phyloP scores from a whole-genome alignment of 129 eudicot species.

The Pittosporum tobira region DNA sequence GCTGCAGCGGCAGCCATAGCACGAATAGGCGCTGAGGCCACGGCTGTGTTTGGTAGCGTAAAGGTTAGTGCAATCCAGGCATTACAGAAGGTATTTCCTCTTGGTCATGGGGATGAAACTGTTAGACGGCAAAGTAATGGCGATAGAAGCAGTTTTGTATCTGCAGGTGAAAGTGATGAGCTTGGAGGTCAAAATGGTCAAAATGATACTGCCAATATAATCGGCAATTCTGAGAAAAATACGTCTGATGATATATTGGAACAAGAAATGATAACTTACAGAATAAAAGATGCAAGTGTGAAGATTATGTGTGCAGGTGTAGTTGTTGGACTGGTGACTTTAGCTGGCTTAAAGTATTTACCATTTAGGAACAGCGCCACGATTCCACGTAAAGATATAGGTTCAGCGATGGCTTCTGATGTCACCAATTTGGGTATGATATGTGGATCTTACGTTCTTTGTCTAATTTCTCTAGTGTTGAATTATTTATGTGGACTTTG shows the following conservation, averaged over 20 bases:
- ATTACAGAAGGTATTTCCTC: slow-evolving; percentile 79
- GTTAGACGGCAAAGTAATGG: slow-evolving; percentile 31
- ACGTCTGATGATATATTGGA: slow-evolving; percentile 34
- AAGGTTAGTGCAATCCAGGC: slow-evolving; percentile 70
- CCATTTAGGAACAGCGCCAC: slow-evolving; percentile 36
- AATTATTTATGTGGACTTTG: not conserved
- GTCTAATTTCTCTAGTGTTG: too few relatives aligned
- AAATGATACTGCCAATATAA: slow-evolving; percentile 13
- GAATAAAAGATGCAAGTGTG: slow-evolving; percentile 71
- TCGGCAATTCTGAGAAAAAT: slow-evolving; percentile 19
- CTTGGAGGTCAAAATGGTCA: slow-evolving; percentile 13
- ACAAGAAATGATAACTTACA: slow-evolving; percentile 55
- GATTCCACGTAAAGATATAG: slow-evolving; percentile 24
- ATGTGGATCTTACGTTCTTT: slow-evolving; percentile 5
- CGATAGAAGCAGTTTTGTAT: slow-evolving; percentile 20
- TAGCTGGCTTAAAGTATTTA: slow-evolving; percentile 58
- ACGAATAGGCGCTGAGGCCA: slow-evolving; percentile 90
- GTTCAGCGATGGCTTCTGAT: slow-evolving; percentile 60
- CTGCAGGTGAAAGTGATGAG: slow-evolving; percentile 23
- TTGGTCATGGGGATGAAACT: slow-evolving; percentile 43
- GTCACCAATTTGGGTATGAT: slow-evolving; percentile 70
- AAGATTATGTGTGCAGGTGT: slow-evolving; percentile 89
- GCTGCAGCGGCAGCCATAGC: slow-evolving; percentile 98
- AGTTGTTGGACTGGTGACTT: slow-evolving; percentile 67
- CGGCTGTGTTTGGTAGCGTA: slow-evolving; percentile 87